Percentiles rank a stretch among this genome's conserved stretches.
phyloP scores from a whole-genome alignment of 1,284 basidiomycete genomes.

The Stereum hirsutum region DNA sequence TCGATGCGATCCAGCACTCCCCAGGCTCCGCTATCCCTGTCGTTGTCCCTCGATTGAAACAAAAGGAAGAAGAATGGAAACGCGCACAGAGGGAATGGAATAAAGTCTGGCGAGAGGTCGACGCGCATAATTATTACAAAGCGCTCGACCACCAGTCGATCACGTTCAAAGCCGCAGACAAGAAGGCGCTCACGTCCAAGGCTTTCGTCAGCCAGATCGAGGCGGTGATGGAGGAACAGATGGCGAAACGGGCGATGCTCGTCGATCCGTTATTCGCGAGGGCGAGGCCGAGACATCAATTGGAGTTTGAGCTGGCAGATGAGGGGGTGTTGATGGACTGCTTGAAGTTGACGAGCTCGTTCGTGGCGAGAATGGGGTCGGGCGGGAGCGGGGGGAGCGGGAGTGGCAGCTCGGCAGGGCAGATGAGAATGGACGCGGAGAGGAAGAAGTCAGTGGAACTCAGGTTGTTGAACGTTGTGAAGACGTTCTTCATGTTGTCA shows the following conservation, averaged over 20 bases:
- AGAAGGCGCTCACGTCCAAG: conserved; percentile 82
- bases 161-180: conserved; percentile 86
- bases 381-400: too few relatives aligned
- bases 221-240: conserved; percentile 79
- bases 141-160: conserved; percentile 92
- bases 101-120: conserved; percentile 97
- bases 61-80: conserved; percentile 99
- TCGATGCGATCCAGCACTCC: conserved; percentile 89
- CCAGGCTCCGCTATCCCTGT: conserved; percentile 90
- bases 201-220: conserved; percentile 88
- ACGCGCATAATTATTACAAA: conserved; percentile 89
- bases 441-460: conserved; percentile 82
- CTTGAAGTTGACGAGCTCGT: conserved; percentile 85
- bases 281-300: conserved; percentile 67
- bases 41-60: conserved; percentile 86
- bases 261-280: conserved; percentile 72
- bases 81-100: conserved; percentile 99
- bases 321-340: conserved; percentile 75
- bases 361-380: conserved; percentile 86
- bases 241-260: conserved; percentile 67
- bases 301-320: conserved; percentile 77
- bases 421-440: conserved; percentile 57
- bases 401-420: conserved; percentile 87
- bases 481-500: conserved; percentile 67
- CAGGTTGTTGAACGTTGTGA: conserved; percentile 75